Evolutionary conservation across 306 rosid species (phyloP), one percentile per base, ranked within the genome.

Genomic region (Casuarina equisetifolia): DNA sequence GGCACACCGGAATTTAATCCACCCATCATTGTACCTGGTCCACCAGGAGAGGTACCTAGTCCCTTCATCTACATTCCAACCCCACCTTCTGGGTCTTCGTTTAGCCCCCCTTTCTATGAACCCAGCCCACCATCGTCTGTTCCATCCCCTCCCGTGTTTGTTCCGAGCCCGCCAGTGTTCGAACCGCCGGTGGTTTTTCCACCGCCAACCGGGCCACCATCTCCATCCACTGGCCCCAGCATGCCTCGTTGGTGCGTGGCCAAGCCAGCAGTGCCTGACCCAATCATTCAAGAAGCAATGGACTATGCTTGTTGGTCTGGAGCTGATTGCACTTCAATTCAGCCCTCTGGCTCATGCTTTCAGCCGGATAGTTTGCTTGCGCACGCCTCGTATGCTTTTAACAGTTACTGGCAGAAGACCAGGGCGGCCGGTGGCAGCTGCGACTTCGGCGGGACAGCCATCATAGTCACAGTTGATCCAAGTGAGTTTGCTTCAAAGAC

Each of bases 181-280:
- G 81, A 79, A 44, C 98, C 99, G 9, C 99, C 99, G 0, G 81
- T 92, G 2, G 90, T 95, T 36, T 92, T 51, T 78, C 99, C 99
- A 8, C 97, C 98, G 3, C 99, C 99, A 3, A 85, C 83, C 3
- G 89, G 70, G 38, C 97, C 91, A 0, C 99, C 94, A 0, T 88
- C 91, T 2, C 90, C 86, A 6, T 74, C 59, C 9, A 46, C 59
- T 0, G 88, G 85, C 16, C 91, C 94, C 0, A 70, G 25, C 54
- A 38, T 66, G 4, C 77, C 97, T 49, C 62, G 88, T 5, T 95
- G 99, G 99, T 95, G 99, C 64, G 99, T 95, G 79, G 99, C 94
- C 10, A 92, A 95, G 91, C 94, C 99, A 0, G 72, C 99, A 6
- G 99, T 92, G 58, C 99, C 99, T 0, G 99, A 92, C 83, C 99